Evolutionary conservation across 257 asterid species (phyloP), one percentile per base, ranked within the genome.

Genomic region (Nicotiana tabacum): DNA sequence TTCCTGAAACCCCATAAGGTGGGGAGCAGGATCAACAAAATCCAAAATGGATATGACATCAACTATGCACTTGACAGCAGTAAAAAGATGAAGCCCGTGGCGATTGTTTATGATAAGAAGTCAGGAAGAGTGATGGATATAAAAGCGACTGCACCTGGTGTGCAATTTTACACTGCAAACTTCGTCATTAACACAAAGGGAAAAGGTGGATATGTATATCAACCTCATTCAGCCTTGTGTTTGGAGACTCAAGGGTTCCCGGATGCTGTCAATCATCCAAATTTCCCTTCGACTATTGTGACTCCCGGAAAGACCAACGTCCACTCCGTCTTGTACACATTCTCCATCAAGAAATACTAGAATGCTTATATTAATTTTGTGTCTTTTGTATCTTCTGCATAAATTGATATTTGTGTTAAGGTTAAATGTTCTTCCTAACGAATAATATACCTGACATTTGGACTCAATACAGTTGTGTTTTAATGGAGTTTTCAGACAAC

Each of bases 181-280:
- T 17, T 7, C 2, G 66, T 82, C 11, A 72, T 69, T 35, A 56
- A 82, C 32, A 62, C 61, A 0, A 57, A 18, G 53, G 87, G 85
- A 0, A 85, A 85, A 58, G 85, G 78, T 43, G 87, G 85, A 55
- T 24, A 8, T 11, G 66, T 77, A 18, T 85, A 77, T 57, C 80
- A 67, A 33, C 77, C 83, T 77, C 64, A 77, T 30, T 33, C 83
- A 6, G 87, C 83, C 17, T 66, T 77, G 66, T 55, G 35, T 82
- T 77, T 85, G 12, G 62, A 95, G 89, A 95, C 98, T 58, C 99
- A 94, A 43, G 99, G 97, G 0, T 95, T 95, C 78, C 97, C 98
- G 0, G 97, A 95, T 65, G 84, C 99, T 0, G 98, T 94, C 46
- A 95, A 95, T 87, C 98, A 92, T 30, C 94, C 93, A 0, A 89